phyloP scores from a whole-genome alignment of 2,329 filamentous ascomycete species.

The Didymella lethalis region DNA sequence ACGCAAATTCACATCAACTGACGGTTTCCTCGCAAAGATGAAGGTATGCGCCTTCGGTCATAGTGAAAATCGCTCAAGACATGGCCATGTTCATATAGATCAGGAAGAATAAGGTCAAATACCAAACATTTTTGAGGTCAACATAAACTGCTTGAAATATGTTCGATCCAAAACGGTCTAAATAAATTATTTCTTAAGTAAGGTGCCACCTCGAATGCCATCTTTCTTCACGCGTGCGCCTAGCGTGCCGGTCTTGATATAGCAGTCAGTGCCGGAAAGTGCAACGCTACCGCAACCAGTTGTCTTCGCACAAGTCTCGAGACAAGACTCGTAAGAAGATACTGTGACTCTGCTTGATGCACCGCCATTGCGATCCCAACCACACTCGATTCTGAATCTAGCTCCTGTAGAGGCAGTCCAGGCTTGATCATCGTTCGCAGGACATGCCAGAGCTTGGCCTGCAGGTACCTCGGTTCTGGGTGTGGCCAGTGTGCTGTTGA shows the following conservation, averaged over 20 bases:
- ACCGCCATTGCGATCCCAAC: slow-evolving; percentile 14
- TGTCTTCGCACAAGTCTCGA: slow-evolving; percentile 10
- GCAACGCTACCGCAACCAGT: slow-evolving; percentile 13
- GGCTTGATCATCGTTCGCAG: slow-evolving; percentile 2
- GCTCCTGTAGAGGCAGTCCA: slow-evolving; percentile 8
- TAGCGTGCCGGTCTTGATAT: slow-evolving; percentile 16
- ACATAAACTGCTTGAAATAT: background rate
- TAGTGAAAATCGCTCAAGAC: slow-evolving; percentile 20
- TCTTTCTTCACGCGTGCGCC: slow-evolving; percentile 8
- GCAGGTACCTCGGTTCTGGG: slow-evolving; percentile 2
- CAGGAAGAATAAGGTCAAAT: slow-evolving; percentile 1
- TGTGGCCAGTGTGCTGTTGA: slow-evolving; percentile 12
- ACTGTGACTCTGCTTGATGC: slow-evolving; percentile 3
- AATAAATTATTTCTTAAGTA: background rate
- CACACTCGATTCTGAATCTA: slow-evolving; percentile 12
- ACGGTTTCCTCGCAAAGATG: slow-evolving; percentile 13
- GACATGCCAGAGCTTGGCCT: slow-evolving; percentile 4
- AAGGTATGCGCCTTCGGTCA: slow-evolving; percentile 19
- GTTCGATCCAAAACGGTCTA: background rate
- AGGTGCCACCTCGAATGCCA: slow-evolving; percentile 5
- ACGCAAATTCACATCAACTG: slow-evolving; percentile 3
- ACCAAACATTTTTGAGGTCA: background rate
- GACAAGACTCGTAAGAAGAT: slow-evolving; percentile 3
- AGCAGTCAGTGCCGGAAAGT: slow-evolving; percentile 7
- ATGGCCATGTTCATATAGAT: slow-evolving; percentile 18